Conservation (phyloP, 306 rosid species). For the Adenanthera pavonina region DNA sequence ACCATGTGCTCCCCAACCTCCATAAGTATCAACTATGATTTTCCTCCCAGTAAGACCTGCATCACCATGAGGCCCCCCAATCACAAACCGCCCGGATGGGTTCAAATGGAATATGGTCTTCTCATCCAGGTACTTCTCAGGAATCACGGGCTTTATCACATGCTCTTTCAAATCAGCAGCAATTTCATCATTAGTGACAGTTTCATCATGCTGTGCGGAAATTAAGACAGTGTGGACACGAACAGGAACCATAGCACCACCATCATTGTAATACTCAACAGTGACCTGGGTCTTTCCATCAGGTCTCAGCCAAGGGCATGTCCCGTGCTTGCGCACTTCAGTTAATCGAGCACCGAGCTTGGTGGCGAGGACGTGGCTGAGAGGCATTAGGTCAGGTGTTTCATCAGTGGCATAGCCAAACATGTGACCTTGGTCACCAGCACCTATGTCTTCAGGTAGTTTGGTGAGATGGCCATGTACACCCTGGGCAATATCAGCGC, state of each 20-base stretch:
- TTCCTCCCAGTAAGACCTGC: conserved; percentile 72
- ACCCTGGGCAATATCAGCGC: too few relatives aligned
- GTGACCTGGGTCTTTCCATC: conserved; percentile 76
- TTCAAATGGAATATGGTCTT: conserved; percentile 72
- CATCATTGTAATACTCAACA: conserved; percentile 63
- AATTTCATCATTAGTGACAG: conserved; percentile 68
- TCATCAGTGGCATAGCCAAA: too few relatives aligned
- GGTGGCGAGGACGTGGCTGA: conserved; percentile 73
- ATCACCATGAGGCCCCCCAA: conserved; percentile 77
- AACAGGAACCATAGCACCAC: conserved; percentile 65
- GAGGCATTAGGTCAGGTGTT: conserved; percentile 56
- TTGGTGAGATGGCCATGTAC: conserved; percentile 50
- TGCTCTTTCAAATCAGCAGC: conserved; percentile 70
- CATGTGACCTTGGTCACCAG: conserved; percentile 65
- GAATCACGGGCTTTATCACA: conserved; percentile 66
- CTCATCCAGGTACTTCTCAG: conserved; percentile 69
- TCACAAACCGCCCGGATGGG: conserved; percentile 72
- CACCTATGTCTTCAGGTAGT: conserved; percentile 68
- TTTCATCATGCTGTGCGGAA: conserved; percentile 74
- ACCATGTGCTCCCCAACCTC: conserved; percentile 85
- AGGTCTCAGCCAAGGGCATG: conserved; percentile 70
- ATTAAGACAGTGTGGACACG: conserved; percentile 71
- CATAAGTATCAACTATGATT: conserved; percentile 68
- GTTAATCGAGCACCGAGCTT: conserved; percentile 70
- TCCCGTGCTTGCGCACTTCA: conserved; percentile 62